Evolutionary conservation across 208 protist species (phyloP), one percentile per base, ranked within the genome.

Genomic region (Sergeia podlipaevii): DNA sequence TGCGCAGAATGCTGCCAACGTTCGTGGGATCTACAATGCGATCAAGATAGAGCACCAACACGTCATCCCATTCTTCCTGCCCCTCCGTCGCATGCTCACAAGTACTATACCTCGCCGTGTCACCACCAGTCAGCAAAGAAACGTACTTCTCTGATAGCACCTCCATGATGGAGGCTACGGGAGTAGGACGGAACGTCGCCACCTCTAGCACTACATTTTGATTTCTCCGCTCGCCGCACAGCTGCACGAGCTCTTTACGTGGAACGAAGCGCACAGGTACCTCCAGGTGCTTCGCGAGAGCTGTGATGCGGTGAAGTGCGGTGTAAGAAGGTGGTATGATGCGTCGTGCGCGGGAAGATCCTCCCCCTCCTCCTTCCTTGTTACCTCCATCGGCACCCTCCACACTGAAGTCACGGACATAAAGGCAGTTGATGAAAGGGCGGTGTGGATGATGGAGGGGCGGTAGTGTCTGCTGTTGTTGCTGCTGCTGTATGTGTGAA

Each of bases 151-250:
- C n/a, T n/a, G n/a, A n/a, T n/a, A n/a, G n/a, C n/a, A n/a, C n/a
- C n/a, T n/a, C n/a, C n/a, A n/a, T n/a, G n/a, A n/a, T n/a, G n/a
- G n/a, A n/a, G n/a, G n/a, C n/a, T 10, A 74, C 54, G 1, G 24
- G 10, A 10, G 46, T 57, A 0, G 78, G 73, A 8, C 4, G 41
- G 52, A 82, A 93, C 37, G 50, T 63, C 0, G 62, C 56, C 44
- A 72, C 79, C 65, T 93, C 81, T 4, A 93, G 76, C 17, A 93
- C 85, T 0, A 80, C 65, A 43, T 90, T 89, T 55, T 93, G 85
- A 49, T 93, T 77, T 0, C 85, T 74, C 17, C 85, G 71, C 58
- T 93, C 85, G 17, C 85, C 85, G 41, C 85, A 88, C 21, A 93
- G 70, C 64, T 74, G 71, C 60, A 80, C 65, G 23, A 93, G 63